phyloP scores from a whole-genome alignment of 192 early-diverging fungal species.

The Rhizophagus sp. region DNA sequence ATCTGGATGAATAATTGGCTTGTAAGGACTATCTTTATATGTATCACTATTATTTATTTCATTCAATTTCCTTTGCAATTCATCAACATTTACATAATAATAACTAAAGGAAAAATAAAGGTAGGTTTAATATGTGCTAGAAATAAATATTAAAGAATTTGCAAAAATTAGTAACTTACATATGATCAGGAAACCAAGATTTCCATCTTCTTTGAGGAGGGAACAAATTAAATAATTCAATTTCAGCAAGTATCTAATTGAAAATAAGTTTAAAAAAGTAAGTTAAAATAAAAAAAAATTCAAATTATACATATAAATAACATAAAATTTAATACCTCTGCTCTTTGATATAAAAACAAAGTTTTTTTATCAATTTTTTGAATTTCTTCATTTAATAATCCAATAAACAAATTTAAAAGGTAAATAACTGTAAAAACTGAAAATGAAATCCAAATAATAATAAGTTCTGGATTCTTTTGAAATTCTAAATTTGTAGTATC shows the following conservation, averaged over 20 bases:
- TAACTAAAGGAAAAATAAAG: neutral
- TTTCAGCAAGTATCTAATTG: neutral
- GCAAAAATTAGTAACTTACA: neutral
- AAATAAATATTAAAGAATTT: neutral
- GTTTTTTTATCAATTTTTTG: no score
- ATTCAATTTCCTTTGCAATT: neutral
- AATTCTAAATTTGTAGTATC: neutral
- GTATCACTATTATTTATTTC: neutral
- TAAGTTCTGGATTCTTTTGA: neutral
- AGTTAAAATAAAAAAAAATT: neutral
- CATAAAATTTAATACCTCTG: neutral
- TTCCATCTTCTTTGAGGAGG: conserved; percentile 9
- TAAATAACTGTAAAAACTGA: neutral
- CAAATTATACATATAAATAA: neutral
- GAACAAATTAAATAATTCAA: conserved; percentile 21
- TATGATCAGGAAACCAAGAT: conserved; percentile 12
- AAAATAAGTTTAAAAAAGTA: neutral
- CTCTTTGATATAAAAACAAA: neutral
- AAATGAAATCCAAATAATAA: neutral
- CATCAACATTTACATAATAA: neutral
- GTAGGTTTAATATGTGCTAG: no score
- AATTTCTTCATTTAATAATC: conserved; percentile 13
- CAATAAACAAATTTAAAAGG: conserved; percentile 17
- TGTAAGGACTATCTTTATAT: neutral
- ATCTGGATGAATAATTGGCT: neutral